Evolutionary conservation across 805 yeast genomes (phyloP), one percentile per base, ranked within the genome.

Genomic region (Ogataea naganishii): DNA sequence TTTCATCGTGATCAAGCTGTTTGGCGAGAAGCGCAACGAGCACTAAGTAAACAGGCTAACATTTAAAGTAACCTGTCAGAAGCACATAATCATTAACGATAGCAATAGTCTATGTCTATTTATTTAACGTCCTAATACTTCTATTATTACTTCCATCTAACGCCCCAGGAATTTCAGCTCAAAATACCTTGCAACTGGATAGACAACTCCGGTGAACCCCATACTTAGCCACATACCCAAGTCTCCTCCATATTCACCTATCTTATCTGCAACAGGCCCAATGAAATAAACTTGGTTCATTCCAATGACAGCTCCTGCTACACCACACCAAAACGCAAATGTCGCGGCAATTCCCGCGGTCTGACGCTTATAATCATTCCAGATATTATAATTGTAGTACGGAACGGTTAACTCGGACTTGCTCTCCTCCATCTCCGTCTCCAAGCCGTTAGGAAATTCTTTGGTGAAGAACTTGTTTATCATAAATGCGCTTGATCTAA

Each of bases 271-370:
- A 8, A 84, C 41, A 0, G 84, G 84, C 0, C 95, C 96, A 6
- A 69, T 62, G 66, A 80, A 85, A 54, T 85, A 85, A 6, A 75
- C 80, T 51, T 85, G 96, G 16, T 81, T 67, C 96, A 85, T 85
- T 6, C 95, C 94, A 14, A 84, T 58, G 3, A 80, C 84, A 1
- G 84, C 94, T 27, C 94, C 95, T 0, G 72, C 80, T 12, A 77
- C 77, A 26, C 95, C 95, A 31, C 68, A 56, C 3, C 70, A 42
- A 42, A 83, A 83, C 2, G 86, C 68, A 13, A 65, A 42, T 3
- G 77, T 55, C 0, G 94, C 80, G 1, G 95, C 94, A 28, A 61
- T 58, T 3, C 95, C 92, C 33, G 66, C 58, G 0, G 95, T 80
- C 39, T 83, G 63, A 12, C 64, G 62, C 4, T 47, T 49, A 26